Evolutionary conservation across 306 rosid genomes (phyloP).

Genomic region (Chamaecrista fasciculata): DNA sequence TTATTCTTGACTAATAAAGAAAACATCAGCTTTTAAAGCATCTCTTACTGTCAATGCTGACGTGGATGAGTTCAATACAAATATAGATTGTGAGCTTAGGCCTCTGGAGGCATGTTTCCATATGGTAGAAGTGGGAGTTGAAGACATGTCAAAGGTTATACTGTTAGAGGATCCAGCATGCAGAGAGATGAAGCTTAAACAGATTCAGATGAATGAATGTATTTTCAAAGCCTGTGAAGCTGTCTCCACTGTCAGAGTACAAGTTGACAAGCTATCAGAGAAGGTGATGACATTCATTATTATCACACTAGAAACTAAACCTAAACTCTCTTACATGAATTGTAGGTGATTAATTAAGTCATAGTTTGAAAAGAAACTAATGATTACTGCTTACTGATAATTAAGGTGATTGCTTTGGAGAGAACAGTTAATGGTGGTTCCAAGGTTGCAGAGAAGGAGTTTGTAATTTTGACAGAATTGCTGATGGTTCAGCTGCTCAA

Average conservation of each 20-base stretch:
- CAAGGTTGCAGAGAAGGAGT: slow-evolving; percentile 49
- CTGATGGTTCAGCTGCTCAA: slow-evolving; percentile 70
- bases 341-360: no score
- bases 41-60: background rate
- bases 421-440: slow-evolving; percentile 32
- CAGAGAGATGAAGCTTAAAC: slow-evolving; percentile 57
- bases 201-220: slow-evolving; percentile 46
- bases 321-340: no score
- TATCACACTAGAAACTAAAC: background rate
- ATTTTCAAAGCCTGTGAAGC: slow-evolving; percentile 45
- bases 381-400: background rate
- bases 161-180: slow-evolving; percentile 76
- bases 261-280: slow-evolving; percentile 58
- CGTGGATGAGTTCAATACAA: slow-evolving; percentile 30
- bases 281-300: slow-evolving; percentile 46
- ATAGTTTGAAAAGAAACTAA: background rate
- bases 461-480: slow-evolving; percentile 49
- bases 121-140: slow-evolving; percentile 66
- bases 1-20: slow-evolving; percentile 53
- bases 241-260: slow-evolving; percentile 41
- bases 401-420: slow-evolving; percentile 60
- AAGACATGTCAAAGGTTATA: slow-evolving; percentile 60
- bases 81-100: slow-evolving; percentile 71
- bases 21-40: slow-evolving; percentile 43
- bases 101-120: slow-evolving; percentile 65